Evolutionary conservation across 2,329 filamentous ascomycete genomes (phyloP).

Genomic region (Lecanicillium sp.): DNA sequence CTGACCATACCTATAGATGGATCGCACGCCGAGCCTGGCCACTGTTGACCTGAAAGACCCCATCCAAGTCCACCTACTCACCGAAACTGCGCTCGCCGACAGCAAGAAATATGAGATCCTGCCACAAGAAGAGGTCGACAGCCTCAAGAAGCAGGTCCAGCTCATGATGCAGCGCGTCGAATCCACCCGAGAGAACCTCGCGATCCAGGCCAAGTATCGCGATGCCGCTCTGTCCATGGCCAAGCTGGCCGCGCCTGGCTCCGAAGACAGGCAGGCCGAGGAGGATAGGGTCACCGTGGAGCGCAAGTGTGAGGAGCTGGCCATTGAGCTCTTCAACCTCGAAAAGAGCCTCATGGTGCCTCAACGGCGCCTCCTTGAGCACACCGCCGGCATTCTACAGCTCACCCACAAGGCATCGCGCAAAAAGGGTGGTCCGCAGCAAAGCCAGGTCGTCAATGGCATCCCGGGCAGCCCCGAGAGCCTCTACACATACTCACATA

Average conservation of each 20-base stretch:
- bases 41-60: constrained; percentile 59
- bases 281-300: constrained; percentile 67
- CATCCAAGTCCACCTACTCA: constrained; percentile 83
- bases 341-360: constrained; percentile 71
- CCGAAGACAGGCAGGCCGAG: constrained; percentile 54
- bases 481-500: constrained; percentile 61
- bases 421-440: constrained; percentile 38
- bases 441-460: constrained; percentile 38
- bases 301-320: constrained; percentile 77
- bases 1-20: constrained; percentile 35
- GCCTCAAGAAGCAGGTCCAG: constrained; percentile 78
- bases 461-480: constrained; percentile 72
- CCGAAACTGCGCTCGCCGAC: constrained; percentile 87
- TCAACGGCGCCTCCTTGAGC: constrained; percentile 71
- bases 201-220: constrained; percentile 86
- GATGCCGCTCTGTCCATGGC: constrained; percentile 86
- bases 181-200: constrained; percentile 72
- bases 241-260: constrained; percentile 63
- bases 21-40: constrained; percentile 47
- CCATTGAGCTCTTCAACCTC: constrained; percentile 69
- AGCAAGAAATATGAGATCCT: constrained; percentile 79
- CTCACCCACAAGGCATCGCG: constrained; percentile 77
- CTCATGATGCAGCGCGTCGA: constrained; percentile 70
- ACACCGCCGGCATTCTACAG: constrained; percentile 88
- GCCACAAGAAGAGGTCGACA: constrained; percentile 85